Evolutionary conservation across 768 basidiomycete genomes (phyloP), one percentile per base, ranked within the genome.

Genomic region (Roridomyces roridus): DNA sequence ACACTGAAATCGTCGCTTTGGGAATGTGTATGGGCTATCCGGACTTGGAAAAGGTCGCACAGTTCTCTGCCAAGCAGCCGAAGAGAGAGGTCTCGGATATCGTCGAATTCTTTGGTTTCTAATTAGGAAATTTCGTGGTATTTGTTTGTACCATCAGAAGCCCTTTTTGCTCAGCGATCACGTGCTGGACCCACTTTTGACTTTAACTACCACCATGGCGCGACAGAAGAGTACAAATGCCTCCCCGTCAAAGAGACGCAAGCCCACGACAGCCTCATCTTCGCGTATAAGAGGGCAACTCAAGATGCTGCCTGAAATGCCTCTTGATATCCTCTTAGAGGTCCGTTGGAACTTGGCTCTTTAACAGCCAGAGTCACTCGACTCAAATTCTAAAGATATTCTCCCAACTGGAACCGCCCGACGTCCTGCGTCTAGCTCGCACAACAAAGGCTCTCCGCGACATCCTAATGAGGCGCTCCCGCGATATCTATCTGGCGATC

Each of bases 381-480:
- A 4, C 12, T 6, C 28, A 4, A 54, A 36, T n/a, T 10, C 39
- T 17, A 12, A 53, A 80, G 79, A 74, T 79, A 25, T 73, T 78
- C 44, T 62, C 68, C 44, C 68, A 67, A 42, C 55, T 80, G 26
- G 59, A 62, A 20, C 74, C 77, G 5, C 21, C 64, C 2, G 77
- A 79, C 61, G 67, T 80, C 20, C 59, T 81, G 20, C 68, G 60
- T 26, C 68, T 80, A 7, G 59, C 77, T 17, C 69, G 78, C 21
- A 79, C 77, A 11, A 70, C 75, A n/a, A 77, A 72, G 55, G 42
- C 56, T 10, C 69, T 79, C 29, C 72, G 77, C n/a, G 37, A 21
- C 2, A 62, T 74, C 11, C 62, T 76, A 26, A 65, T 73, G 47
- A 66, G 49, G 49, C 74, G 21, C 20, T 67, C n/a, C 68, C 24